These are phyloP conservation scores for Hortiboletus flavorubellus DNA, from an alignment of 768 basidiomycete genomes.

Conservation along the genomic window DNA sequence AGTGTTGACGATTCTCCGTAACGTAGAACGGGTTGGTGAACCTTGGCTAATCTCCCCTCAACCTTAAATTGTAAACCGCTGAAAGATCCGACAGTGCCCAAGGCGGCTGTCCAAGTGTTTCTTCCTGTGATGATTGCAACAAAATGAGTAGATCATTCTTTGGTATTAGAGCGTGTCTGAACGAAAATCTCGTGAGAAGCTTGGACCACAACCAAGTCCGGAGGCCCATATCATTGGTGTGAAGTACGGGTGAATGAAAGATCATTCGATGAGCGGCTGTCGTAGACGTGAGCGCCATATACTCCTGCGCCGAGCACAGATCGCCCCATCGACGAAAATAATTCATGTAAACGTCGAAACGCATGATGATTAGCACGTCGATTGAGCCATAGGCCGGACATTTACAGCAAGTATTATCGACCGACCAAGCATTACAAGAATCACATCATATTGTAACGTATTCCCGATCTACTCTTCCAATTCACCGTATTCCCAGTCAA, in stretches of 20 bases:
- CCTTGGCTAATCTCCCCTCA: conserved; percentile 15
- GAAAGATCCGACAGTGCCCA: background rate
- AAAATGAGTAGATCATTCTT: too few species aligned
- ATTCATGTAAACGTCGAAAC: background rate
- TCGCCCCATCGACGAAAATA: too few species aligned
- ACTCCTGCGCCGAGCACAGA: too few species aligned
- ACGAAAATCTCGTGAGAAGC: background rate
- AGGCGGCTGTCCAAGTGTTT: too few species aligned
- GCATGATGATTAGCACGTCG: background rate
- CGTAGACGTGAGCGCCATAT: background rate
- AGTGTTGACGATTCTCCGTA: background rate
- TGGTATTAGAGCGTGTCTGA: background rate
- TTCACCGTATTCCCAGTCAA: conserved; percentile 64
- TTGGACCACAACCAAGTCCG: too few species aligned
- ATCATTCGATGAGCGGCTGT: too few species aligned
- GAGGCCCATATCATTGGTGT: background rate
- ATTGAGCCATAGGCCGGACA: background rate
- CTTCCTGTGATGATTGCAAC: too few species aligned
- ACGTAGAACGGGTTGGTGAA: conserved; percentile 10
- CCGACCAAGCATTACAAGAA: background rate
- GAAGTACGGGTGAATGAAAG: background rate
- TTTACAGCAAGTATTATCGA: background rate
- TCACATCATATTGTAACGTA: background rate
- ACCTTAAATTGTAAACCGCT: background rate
- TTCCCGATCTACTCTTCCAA: conserved; percentile 18